Percentiles rank a stretch among this genome's conserved stretches.
Conservation (phyloP, 148 eudicot genomes). For the Vaccinium vitisidaea region DNA sequence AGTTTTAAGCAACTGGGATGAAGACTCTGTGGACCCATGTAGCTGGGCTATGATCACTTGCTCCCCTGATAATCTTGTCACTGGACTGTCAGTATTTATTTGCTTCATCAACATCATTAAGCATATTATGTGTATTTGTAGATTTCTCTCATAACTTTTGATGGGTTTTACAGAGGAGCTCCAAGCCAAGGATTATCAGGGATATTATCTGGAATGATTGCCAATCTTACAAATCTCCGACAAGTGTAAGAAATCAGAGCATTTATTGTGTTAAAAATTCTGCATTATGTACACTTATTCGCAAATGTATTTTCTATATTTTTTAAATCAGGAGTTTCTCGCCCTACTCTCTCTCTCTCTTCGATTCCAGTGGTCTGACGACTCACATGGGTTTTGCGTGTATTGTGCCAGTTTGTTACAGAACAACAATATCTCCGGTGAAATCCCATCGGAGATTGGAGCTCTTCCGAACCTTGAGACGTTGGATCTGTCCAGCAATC, state of each 20-base stretch:
- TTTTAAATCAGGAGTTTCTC: background rate
- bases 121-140: background rate
- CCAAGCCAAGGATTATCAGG: constrained; percentile 95
- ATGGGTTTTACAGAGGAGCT: constrained; percentile 61
- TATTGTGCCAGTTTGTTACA: constrained; percentile 59
- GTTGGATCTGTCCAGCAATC: constrained; percentile 83
- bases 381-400: constrained; percentile 8
- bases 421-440: constrained; percentile 84
- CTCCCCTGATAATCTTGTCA: constrained; percentile 69
- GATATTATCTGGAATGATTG: constrained; percentile 59
- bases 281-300: background rate
- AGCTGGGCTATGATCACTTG: constrained; percentile 99
- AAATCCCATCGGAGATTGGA: constrained; percentile 75
- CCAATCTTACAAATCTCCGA: constrained; percentile 76
- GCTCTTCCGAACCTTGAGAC: constrained; percentile 66
- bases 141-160: background rate
- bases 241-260: constrained; percentile 60
- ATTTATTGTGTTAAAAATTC: background rate
- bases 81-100: constrained; percentile 54
- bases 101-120: background rate
- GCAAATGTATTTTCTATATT: too few species aligned
- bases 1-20: constrained; percentile 85
- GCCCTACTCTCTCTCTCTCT: background rate
- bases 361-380: background rate
- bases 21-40: constrained; percentile 95